phyloP scores from a whole-genome alignment of 495 filamentous ascomycete species.

The Lasiosphaeria hispida region DNA sequence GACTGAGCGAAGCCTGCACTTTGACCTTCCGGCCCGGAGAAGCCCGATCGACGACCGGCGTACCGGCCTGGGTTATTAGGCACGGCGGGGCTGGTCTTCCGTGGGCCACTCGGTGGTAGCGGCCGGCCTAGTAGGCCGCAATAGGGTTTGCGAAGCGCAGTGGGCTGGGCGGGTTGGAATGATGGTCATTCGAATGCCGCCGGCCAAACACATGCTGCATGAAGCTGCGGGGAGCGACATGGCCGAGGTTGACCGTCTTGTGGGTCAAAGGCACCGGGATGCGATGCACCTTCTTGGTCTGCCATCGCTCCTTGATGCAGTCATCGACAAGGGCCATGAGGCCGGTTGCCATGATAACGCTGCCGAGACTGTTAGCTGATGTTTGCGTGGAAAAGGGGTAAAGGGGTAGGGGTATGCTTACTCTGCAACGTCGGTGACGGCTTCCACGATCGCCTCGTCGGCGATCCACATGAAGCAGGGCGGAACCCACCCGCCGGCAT shows the following conservation, averaged over 20 bases:
- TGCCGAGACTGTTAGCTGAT: slow-evolving; percentile 36
- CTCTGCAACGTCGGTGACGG: slow-evolving; percentile 82
- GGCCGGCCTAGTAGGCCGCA: slow-evolving; percentile 34
- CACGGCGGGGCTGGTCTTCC: no score
- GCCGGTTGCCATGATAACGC: slow-evolving; percentile 86
- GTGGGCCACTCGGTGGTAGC: no score
- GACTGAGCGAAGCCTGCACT: no score
- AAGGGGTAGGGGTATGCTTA: slow-evolving; percentile 56
- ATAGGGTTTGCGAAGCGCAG: slow-evolving; percentile 39
- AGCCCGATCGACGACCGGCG: no score
- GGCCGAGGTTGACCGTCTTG: slow-evolving; percentile 62
- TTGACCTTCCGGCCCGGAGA: no score
- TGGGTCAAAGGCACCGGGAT: slow-evolving; percentile 57
- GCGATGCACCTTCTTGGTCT: slow-evolving; percentile 59
- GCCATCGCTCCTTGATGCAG: slow-evolving; percentile 79
- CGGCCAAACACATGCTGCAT: slow-evolving; percentile 79
- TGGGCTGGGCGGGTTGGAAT: slow-evolving; percentile 37
- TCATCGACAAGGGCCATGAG: slow-evolving; percentile 90
- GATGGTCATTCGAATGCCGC: slow-evolving; percentile 40
- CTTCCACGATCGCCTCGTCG: slow-evolving; percentile 64
- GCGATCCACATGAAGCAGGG: slow-evolving; percentile 87
- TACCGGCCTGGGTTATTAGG: no score
- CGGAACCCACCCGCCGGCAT: slow-evolving; percentile 85
- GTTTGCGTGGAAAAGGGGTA: slow-evolving; percentile 10
- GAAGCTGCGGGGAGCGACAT: slow-evolving; percentile 67